Percentiles rank a stretch among this genome's conserved stretches.
phyloP scores from a whole-genome alignment of 352 stramenopile genomes.

The Elongisporangium undulatum region DNA sequence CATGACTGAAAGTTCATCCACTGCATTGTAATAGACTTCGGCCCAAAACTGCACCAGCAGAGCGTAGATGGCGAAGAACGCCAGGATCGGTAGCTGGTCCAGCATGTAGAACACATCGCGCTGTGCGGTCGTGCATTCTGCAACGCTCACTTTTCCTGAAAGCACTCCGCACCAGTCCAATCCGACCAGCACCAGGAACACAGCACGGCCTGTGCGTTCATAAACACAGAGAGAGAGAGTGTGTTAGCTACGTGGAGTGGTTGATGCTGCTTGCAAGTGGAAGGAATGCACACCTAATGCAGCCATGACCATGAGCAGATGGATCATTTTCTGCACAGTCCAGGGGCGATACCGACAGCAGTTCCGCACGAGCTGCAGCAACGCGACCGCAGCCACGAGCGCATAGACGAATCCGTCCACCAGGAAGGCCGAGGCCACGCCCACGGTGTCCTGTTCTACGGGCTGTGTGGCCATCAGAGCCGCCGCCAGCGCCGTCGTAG shows the following conservation, averaged over 20 bases:
- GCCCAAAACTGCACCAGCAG: constrained; percentile 87
- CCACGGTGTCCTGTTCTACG: constrained; percentile 37
- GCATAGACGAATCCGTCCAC: constrained; percentile 66
- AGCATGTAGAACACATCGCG: constrained; percentile 85
- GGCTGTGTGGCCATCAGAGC: not conserved
- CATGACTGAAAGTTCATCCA: constrained; percentile 64
- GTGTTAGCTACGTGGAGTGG: not conserved
- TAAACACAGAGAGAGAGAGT: not conserved
- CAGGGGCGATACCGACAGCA: constrained; percentile 78
- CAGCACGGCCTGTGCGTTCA: constrained; percentile 32
- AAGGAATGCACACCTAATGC: constrained; percentile 35
- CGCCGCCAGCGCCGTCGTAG: constrained; percentile 6
- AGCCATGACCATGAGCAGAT: constrained; percentile 79
- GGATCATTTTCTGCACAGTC: constrained; percentile 88
- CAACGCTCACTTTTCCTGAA: constrained; percentile 53
- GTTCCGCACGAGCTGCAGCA: constrained; percentile 77
- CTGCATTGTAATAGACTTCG: constrained; percentile 87
- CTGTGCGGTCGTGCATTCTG: constrained; percentile 51
- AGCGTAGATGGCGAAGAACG: constrained; percentile 79
- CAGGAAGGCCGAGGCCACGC: constrained; percentile 61
- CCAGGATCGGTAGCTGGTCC: constrained; percentile 77
- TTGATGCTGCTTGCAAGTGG: not conserved
- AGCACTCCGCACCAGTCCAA: constrained; percentile 81
- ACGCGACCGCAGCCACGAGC: constrained; percentile 45
- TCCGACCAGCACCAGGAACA: constrained; percentile 72